Percentiles rank a stretch among this genome's conserved stretches.
These are phyloP conservation scores for Mycena venus DNA, from an alignment of 768 basidiomycete genomes.

Conservation along the genomic window DNA sequence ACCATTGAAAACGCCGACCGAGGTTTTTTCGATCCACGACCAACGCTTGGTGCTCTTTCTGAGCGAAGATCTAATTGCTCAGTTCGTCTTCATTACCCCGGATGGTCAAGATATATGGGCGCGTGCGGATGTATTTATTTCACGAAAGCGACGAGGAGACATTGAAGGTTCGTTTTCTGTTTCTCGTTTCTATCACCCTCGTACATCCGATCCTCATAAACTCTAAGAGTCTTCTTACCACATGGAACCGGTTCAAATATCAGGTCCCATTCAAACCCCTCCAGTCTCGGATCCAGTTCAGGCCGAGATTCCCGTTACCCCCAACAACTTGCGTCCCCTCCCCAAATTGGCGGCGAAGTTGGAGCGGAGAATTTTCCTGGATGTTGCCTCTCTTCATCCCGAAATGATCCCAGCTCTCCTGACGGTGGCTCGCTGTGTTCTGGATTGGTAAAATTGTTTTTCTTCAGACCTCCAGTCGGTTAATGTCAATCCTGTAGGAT, in stretches of 20 bases:
- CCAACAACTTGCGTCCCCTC: neutral
- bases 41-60: neutral
- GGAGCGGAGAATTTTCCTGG: neutral
- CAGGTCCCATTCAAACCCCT: neutral
- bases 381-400: neutral
- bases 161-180: neutral
- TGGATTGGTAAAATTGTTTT: neutral
- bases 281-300: neutral
- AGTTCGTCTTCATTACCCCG: neutral
- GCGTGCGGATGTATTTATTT: neutral
- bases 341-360: neutral
- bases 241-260: neutral
- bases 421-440: neutral
- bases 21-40: neutral
- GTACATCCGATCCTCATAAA: neutral
- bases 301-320: neutral
- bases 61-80: neutral
- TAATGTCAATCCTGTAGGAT: neutral
- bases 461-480: neutral
- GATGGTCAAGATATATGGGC: neutral
- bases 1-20: neutral
- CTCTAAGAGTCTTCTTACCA: neutral
- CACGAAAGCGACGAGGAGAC: neutral
- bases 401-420: neutral
- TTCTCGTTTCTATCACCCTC: neutral